Evolutionary conservation across 441 rosid genomes (phyloP).

Genomic region (Erodium chrysanthum): DNA sequence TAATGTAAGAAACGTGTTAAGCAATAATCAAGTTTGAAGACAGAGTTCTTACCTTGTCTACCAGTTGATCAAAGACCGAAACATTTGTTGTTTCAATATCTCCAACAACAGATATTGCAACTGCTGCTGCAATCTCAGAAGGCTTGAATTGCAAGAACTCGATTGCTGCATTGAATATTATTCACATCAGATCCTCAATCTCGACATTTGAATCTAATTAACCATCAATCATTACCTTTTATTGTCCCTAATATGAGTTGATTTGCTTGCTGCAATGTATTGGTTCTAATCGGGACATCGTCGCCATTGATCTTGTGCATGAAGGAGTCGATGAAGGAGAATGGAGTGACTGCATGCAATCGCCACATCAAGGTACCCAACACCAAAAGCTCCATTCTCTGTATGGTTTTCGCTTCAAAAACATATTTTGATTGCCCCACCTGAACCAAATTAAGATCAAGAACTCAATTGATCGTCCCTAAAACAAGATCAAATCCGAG

Average conservation of each 20-base stretch:
- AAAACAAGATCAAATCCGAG: neutral
- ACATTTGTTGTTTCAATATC: conserved; percentile 36
- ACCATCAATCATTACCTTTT: conserved; percentile 29
- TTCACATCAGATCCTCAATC: conserved; percentile 19
- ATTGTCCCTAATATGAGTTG: conserved; percentile 36
- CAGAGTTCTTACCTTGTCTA: conserved; percentile 32
- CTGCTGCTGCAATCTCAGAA: conserved; percentile 71
- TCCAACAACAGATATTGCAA: conserved; percentile 39
- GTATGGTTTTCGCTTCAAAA: conserved; percentile 51
- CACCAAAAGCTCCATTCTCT: conserved; percentile 68
- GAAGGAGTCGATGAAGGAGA: conserved; percentile 52
- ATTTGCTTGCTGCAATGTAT: conserved; percentile 29
- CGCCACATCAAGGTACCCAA: conserved; percentile 55
- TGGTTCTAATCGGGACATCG: conserved; percentile 24
- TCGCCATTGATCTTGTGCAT: conserved; percentile 36
- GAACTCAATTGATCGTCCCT: no score
- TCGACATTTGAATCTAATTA: conserved; percentile 5
- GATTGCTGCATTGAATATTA: conserved; percentile 43
- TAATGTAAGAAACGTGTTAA: neutral
- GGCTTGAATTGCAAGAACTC: conserved; percentile 65
- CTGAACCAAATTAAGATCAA: conserved; percentile 19
- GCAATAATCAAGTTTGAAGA: neutral
- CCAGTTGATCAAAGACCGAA: conserved; percentile 35
- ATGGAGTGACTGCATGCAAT: conserved; percentile 66
- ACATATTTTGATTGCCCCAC: conserved; percentile 40